phyloP scores from a whole-genome alignment of 2,329 filamentous ascomycete species.

The Ceratocystis lukuohia region DNA sequence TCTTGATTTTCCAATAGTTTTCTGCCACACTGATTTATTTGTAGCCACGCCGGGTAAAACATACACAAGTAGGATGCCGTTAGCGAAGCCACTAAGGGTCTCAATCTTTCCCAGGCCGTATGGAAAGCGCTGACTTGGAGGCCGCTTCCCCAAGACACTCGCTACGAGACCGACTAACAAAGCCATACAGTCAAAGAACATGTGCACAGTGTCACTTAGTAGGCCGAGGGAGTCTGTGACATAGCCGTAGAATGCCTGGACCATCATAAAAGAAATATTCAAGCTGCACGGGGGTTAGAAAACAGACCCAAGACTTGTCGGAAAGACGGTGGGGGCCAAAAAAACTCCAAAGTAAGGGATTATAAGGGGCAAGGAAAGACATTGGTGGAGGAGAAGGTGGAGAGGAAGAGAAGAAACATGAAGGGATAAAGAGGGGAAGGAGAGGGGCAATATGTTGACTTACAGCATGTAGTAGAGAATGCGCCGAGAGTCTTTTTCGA shows the following conservation, averaged over 20 bases:
- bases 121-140: conserved; percentile 73
- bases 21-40: too few relatives aligned
- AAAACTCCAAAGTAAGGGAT: neutral
- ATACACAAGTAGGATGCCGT: conserved; percentile 85
- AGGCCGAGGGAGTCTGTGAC: conserved; percentile 84
- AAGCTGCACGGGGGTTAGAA: conserved; percentile 40
- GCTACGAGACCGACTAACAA: conserved; percentile 81
- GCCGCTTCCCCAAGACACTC: conserved; percentile 93
- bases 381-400: neutral
- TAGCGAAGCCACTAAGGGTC: conserved; percentile 88
- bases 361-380: neutral
- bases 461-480: conserved; percentile 97
- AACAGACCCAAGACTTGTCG: neutral
- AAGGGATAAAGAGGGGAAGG: neutral
- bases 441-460: conserved; percentile 26
- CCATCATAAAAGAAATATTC: conserved; percentile 87
- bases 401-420: neutral
- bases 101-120: conserved; percentile 97
- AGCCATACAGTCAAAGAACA: conserved; percentile 97
- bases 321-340: neutral
- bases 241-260: conserved; percentile 90
- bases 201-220: conserved; percentile 96
- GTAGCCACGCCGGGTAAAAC: conserved; percentile 23
- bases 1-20: neutral
- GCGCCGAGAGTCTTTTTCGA: conserved; percentile 80